Conservation (phyloP, 2,329 filamentous ascomycete genomes). For the Hortaea sp. region DNA sequence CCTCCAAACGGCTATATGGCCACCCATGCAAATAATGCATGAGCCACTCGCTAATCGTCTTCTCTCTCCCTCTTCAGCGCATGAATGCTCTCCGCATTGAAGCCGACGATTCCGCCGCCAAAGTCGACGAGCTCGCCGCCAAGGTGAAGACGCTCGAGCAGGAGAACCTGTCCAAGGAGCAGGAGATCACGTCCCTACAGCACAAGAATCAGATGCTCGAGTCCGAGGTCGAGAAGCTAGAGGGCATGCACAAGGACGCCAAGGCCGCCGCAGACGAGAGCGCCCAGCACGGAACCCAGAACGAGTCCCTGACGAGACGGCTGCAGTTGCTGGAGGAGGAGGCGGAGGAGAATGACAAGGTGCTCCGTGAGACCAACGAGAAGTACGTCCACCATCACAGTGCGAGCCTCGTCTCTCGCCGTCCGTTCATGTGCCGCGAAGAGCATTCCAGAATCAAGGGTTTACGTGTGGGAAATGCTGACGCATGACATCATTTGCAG, state of each 20-base stretch:
- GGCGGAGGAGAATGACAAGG: slow-evolving; percentile 93
- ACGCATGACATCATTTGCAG: slow-evolving; percentile 38
- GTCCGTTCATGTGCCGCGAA: no score
- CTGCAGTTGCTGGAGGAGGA: slow-evolving; percentile 96
- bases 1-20: neutral
- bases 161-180: slow-evolving; percentile 92
- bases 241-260: slow-evolving; percentile 69
- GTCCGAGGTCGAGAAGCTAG: slow-evolving; percentile 83
- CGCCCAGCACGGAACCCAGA: slow-evolving; percentile 73
- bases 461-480: slow-evolving; percentile 1
- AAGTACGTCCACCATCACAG: slow-evolving; percentile 58
- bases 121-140: slow-evolving; percentile 76
- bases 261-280: slow-evolving; percentile 81
- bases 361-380: slow-evolving; percentile 91
- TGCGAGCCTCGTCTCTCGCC: no score
- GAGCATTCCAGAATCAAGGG: neutral
- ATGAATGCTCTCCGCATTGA: slow-evolving; percentile 91
- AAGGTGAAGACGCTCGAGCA: slow-evolving; percentile 88
- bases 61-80: slow-evolving; percentile 49
- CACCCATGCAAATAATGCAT: neutral
- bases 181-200: slow-evolving; percentile 90
- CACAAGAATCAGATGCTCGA: slow-evolving; percentile 94
- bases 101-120: slow-evolving; percentile 71
- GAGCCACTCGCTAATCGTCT: neutral
- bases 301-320: slow-evolving; percentile 83